phyloP scores from a whole-genome alignment of 176 grass and related monocot genomes.

The Hyparrhenia diplandra region DNA sequence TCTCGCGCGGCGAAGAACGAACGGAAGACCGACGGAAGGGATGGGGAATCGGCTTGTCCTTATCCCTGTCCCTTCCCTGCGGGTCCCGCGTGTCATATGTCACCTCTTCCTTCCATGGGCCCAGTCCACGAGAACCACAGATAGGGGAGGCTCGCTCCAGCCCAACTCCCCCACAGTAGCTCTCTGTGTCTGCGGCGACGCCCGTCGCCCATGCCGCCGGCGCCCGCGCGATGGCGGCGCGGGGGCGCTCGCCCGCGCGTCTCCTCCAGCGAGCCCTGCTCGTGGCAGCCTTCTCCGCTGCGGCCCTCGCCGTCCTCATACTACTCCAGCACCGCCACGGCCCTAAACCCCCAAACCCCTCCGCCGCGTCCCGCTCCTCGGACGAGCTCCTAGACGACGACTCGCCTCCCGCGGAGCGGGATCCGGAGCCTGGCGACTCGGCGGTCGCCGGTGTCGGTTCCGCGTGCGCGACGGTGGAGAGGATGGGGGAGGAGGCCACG shows the following conservation, averaged over 20 bases:
- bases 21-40: no score
- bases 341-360: neutral
- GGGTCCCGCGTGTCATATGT: no score
- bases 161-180: no score
- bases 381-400: neutral
- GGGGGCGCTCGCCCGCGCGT: neutral
- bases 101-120: no score
- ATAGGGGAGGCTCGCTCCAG: no score
- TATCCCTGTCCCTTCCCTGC: no score
- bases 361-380: neutral
- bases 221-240: neutral
- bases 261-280: conserved; percentile 28
- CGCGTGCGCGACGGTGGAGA: conserved; percentile 78
- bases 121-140: no score
- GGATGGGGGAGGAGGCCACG: conserved; percentile 58
- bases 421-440: neutral
- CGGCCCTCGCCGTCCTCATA: conserved; percentile 18
- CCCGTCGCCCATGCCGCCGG: no score
- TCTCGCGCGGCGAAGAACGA: no score
- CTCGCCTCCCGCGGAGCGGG: neutral
- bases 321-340: conserved; percentile 26
- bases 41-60: no score
- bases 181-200: no score
- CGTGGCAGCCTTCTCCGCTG: conserved; percentile 12
- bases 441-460: neutral